A percentile compares a stretch with the other conserved stretches of the same genome.
phyloP scores from a whole-genome alignment of 495 filamentous ascomycete species.

The Aspergillus avenaceus region DNA sequence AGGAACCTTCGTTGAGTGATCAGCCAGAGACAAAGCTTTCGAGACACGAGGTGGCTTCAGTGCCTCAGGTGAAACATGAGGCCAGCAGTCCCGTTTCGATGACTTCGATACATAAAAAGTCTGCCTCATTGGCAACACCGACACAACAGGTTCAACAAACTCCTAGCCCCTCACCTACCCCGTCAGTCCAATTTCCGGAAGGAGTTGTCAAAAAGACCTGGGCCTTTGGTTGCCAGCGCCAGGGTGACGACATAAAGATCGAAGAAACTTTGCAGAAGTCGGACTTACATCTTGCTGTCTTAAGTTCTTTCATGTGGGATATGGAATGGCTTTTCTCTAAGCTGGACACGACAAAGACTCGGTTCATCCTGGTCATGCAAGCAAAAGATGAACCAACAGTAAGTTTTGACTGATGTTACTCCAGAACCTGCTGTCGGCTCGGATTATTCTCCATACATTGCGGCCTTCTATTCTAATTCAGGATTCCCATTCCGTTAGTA shows the following conservation, averaged over 20 bases:
- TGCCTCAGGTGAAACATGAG: neutral
- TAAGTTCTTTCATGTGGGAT: conserved; percentile 88
- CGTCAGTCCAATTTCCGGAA: conserved; percentile 55
- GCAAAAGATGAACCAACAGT: conserved; percentile 56
- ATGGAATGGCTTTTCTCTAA: conserved; percentile 67
- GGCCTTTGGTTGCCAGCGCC: conserved; percentile 51
- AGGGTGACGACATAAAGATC: conserved; percentile 74
- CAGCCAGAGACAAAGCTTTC: conserved; percentile 20
- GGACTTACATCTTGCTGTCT: conserved; percentile 67
- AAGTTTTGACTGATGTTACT: conserved; percentile 8
- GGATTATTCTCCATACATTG: neutral
- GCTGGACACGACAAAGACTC: conserved; percentile 47
- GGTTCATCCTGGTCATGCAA: conserved; percentile 66
- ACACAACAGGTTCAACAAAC: neutral
- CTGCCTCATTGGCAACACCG: neutral
- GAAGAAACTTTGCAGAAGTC: conserved; percentile 80
- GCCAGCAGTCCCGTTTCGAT: neutral
- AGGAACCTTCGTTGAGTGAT: conserved; percentile 8
- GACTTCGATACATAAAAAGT: neutral
- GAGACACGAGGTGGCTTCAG: conserved; percentile 4
- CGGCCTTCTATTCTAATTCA: neutral
- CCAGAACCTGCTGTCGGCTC: neutral
- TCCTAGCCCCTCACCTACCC: conserved; percentile 14
- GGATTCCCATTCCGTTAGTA: neutral
- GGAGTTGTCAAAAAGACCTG: conserved; percentile 85